Evolutionary conservation across 2,329 filamentous ascomycete species (phyloP).

Genomic region (Westerdykella ornata): DNA sequence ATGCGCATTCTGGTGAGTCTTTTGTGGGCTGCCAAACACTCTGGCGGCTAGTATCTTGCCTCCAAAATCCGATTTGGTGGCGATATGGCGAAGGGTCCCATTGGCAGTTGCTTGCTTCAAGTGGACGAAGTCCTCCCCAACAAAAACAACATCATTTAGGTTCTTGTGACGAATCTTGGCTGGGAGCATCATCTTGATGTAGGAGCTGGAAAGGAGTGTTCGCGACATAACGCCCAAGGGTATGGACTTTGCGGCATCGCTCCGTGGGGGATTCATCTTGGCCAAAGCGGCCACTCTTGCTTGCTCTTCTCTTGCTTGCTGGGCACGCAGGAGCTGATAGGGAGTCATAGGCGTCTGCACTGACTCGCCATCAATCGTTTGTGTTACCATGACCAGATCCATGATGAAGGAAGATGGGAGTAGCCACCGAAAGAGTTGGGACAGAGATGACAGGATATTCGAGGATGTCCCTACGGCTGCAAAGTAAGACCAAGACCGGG

Average conservation of each 20-base stretch:
- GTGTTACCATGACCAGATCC: no score
- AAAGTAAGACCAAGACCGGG: no score
- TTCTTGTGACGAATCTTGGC: constrained; percentile 64
- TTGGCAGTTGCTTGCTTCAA: constrained; percentile 67
- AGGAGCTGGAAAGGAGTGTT: constrained; percentile 69
- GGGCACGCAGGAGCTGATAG: constrained; percentile 38
- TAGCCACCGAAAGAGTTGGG: no score
- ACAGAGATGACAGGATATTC: no score
- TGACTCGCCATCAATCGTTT: constrained; percentile 25
- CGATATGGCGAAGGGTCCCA: constrained; percentile 67
- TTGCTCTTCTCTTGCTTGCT: constrained; percentile 19
- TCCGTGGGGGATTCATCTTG: constrained; percentile 6
- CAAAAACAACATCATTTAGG: constrained; percentile 76
- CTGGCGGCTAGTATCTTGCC: constrained; percentile 71
- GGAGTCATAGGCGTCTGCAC: constrained; percentile 34
- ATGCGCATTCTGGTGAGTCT: constrained; percentile 11
- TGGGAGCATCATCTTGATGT: constrained; percentile 69
- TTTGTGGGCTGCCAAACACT: constrained; percentile 55
- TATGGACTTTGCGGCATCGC: constrained; percentile 41
- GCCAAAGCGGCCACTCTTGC: neutral
- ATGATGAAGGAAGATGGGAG: no score
- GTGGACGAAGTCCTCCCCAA: constrained; percentile 76
- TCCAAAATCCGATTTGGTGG: constrained; percentile 71
- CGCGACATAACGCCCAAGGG: constrained; percentile 66
- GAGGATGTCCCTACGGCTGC: no score